Base-by-base conservation (phyloP, 257 asterid species). In the Nemophila menziesii region DNA sequence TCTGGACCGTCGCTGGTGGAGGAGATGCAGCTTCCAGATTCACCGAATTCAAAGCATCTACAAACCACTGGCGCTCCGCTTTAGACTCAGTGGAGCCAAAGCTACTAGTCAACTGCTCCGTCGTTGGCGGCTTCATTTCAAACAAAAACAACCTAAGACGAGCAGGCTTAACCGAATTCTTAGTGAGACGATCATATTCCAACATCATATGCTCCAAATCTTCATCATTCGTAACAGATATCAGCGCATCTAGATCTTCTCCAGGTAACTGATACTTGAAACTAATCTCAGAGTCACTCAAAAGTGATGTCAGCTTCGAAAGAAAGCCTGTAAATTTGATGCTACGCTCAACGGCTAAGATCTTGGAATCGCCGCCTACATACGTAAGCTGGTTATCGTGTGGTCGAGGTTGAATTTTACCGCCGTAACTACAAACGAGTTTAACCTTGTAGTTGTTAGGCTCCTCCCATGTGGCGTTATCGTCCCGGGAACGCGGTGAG, bases 361-460 rank as follows among this genome's bases (percentile, higher is more conserved):
- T 68, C 19, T 68, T 68, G 54, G 96, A 82, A 57, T 86, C 96
- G 3, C 96, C 96, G 4, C 92, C 93, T 24, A 86, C 73, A 48
- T 86, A 86, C 33, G 84, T 79, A 51, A 82, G 94, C 77, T 77
- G 94, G 51, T 77, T 82, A 56, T 86, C 94, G 58, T 86, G 93
- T 0, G 94, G 92, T 16, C 94, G 83, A 17, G 90, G 96, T 18
- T 71, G 70, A 52, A 86, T 82, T 47, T 70, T 82, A 22, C 96
- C 96, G 17, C 93, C 93, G 51, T 78, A 86, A 52, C 96, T 81
- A 67, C 96, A 86, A 59, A 68, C 46, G 43, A 68, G 55, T 12
- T 68, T 68, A 24, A 63, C 71, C 22, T 63, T 68, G n/a, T 63
- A 68, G 33, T 48, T 61, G 8, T 37, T 45, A 13, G 45, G 56